These are phyloP conservation scores for Penicillium sp. DNA, from an alignment of 2,329 filamentous ascomycete species.

Conservation along the genomic window DNA sequence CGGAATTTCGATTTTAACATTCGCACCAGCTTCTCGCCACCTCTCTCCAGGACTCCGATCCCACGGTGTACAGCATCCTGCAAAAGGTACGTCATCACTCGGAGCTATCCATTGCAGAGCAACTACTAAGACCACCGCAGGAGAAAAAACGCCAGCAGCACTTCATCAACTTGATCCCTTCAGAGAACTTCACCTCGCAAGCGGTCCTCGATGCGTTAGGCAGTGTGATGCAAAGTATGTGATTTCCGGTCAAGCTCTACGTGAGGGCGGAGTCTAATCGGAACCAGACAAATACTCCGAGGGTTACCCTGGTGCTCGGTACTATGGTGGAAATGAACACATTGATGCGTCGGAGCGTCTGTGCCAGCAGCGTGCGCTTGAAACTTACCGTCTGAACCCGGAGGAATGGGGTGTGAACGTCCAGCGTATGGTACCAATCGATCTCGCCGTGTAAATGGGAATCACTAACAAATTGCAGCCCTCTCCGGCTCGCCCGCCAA, in stretches of 20 bases:
- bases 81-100: conserved; percentile 62
- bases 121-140: conserved; percentile 44
- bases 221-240: conserved; percentile 85
- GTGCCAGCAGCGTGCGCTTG: conserved; percentile 82
- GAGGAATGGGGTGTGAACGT: conserved; percentile 97
- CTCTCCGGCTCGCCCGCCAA: conserved; percentile 74
- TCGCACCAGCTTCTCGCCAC: conserved; percentile 65
- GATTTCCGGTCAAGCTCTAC: conserved; percentile 26
- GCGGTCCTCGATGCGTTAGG: conserved; percentile 86
- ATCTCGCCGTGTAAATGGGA: background rate
- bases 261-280: conserved; percentile 23
- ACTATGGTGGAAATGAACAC: conserved; percentile 95
- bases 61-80: conserved; percentile 79
- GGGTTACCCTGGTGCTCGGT: conserved; percentile 90
- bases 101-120: conserved; percentile 6
- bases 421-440: conserved; percentile 56
- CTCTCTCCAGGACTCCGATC: conserved; percentile 76
- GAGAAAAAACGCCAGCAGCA: conserved; percentile 96
- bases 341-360: conserved; percentile 86
- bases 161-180: conserved; percentile 95
- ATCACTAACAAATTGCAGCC: conserved; percentile 45
- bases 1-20: conserved; percentile 7
- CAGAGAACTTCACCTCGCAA: conserved; percentile 92
- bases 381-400: conserved; percentile 75
- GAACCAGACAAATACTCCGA: conserved; percentile 89